Base-by-base conservation (phyloP, 2,329 filamentous ascomycete genomes). In the Fusarium setosum region DNA sequence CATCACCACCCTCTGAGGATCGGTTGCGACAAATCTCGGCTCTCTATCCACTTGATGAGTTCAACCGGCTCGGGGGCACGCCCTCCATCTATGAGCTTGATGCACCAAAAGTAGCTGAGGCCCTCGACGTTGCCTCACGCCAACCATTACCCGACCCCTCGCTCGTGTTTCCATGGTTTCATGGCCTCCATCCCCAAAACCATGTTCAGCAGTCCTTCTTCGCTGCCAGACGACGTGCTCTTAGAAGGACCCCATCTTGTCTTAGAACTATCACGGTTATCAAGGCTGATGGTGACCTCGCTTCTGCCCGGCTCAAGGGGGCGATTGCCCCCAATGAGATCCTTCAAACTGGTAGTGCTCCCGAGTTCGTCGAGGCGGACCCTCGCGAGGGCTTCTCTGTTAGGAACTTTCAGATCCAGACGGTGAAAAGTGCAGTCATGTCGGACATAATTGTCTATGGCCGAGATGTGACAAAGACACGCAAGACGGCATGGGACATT, bases 391-490 rank as follows among this genome's bases (percentile, higher is more conserved):
- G 96, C 9, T 98, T 98, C 75, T 97, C 93, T 5, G 94, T 98
- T 40, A 89, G 96, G 42, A 98, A 98, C 76, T 99, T 99, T 74
- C 95, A 98, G 72, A 98, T 98, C 35, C 96, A 99, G 77, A 87
- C 92, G 0, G 92, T 92, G 59, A 99, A 99, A 77, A 82, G 92
- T 67, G 94, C 94, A 54, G 88, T 92, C 67, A 87, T 96, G 9
- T 97, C 94, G 1, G 96, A 99, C 75, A 93, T 99, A 65, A 86
- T 99, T 37, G 87, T 99, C 1, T 99, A 99, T 74, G 93, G 93
- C 12, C 91, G 95, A 54, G 87, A 93, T 66, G 80, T 83, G 34
- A 84, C 83, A 3, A 79, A 86, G 23, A 85, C 87, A 42, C 84
- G 86, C 52, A 89, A 90, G 56, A 80, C 97, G 20, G 87, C 75